These are phyloP conservation scores for Physcomitrellopsis africana DNA, from an alignment of 225 moss, liverwort and hornwort genomes.

Conservation along the genomic window DNA sequence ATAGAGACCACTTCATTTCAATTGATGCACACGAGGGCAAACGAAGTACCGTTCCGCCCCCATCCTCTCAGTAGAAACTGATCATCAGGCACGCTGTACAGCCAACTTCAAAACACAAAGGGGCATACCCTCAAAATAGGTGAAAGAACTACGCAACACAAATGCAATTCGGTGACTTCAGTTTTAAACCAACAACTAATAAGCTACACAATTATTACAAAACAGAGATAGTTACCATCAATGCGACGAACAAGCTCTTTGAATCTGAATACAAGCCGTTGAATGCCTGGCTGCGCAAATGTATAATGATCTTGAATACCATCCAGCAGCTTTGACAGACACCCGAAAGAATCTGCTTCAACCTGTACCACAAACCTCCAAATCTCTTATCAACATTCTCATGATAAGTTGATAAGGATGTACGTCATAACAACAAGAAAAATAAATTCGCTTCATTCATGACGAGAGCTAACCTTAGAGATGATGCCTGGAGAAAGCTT, in stretches of 20 bases:
- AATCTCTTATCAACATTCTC: conserved; percentile 15
- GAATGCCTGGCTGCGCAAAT: conserved; percentile 99
- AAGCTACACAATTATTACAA: conserved; percentile 4
- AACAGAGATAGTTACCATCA: conserved; percentile 66
- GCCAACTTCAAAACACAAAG: background rate
- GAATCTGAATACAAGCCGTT: conserved; percentile 97
- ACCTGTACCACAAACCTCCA: conserved; percentile 37
- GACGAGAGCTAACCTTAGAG: conserved; percentile 54
- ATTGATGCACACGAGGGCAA: background rate
- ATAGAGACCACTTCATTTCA: conserved; percentile 11
- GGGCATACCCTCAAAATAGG: background rate
- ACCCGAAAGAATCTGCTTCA: conserved; percentile 96
- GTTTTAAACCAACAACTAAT: background rate
- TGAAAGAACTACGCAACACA: conserved; percentile 8
- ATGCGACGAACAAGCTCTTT: conserved; percentile 99
- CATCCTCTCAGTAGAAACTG: background rate
- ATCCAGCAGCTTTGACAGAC: conserved; percentile 92
- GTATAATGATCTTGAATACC: conserved; percentile 99
- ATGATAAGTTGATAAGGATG: conserved; percentile 10
- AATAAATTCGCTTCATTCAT: conserved; percentile 8
- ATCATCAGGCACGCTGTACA: background rate
- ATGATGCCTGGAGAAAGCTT: conserved; percentile 74
- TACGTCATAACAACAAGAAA: conserved; percentile 5
- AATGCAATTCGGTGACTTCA: background rate
- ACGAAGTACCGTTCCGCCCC: background rate